Percentiles rank a stretch among this genome's conserved stretches.
These are phyloP conservation scores for Odonthalia washingtoniensis DNA, from an alignment of 31 red algal species.

Conservation along the genomic window DNA sequence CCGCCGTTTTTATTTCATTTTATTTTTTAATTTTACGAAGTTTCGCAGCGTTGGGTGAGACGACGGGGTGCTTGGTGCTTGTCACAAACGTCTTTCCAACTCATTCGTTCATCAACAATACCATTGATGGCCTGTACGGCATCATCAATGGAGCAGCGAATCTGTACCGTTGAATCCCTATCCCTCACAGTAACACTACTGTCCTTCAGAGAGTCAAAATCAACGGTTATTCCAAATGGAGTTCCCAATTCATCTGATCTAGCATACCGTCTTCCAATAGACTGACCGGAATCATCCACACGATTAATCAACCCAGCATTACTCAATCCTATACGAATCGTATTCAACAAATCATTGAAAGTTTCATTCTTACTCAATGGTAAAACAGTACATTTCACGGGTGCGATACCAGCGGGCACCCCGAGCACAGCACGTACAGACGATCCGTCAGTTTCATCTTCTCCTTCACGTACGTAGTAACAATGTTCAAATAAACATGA, in stretches of 20 bases:
- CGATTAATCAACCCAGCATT: constrained; percentile 50
- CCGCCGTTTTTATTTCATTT: no score
- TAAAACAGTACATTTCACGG: constrained; percentile 82
- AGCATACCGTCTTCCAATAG: constrained; percentile 92
- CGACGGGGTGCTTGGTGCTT: not conserved
- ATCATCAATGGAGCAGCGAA: constrained; percentile 62
- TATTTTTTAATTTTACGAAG: no score
- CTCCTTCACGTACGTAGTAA: constrained; percentile 88
- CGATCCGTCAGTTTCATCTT: constrained; percentile 67
- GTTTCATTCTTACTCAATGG: constrained; percentile 86
- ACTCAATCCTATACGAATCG: constrained; percentile 55
- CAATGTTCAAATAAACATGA: constrained; percentile 88
- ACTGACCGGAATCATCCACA: constrained; percentile 89
- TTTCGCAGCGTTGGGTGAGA: no score
- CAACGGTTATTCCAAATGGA: constrained; percentile 96
- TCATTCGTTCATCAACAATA: not conserved
- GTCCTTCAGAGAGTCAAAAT: constrained; percentile 71
- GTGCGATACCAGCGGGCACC: constrained; percentile 71
- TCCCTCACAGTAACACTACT: constrained; percentile 88
- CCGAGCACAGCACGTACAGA: constrained; percentile 68
- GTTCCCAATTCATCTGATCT: constrained; percentile 96
- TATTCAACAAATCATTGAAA: constrained; percentile 61
- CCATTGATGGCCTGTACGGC: constrained; percentile 10
- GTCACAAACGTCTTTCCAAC: constrained; percentile 22
- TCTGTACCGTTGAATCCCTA: constrained; percentile 90